Evolutionary conservation across 192 early-diverging fungal species (phyloP).

Genomic region (Coemansia sp.): DNA sequence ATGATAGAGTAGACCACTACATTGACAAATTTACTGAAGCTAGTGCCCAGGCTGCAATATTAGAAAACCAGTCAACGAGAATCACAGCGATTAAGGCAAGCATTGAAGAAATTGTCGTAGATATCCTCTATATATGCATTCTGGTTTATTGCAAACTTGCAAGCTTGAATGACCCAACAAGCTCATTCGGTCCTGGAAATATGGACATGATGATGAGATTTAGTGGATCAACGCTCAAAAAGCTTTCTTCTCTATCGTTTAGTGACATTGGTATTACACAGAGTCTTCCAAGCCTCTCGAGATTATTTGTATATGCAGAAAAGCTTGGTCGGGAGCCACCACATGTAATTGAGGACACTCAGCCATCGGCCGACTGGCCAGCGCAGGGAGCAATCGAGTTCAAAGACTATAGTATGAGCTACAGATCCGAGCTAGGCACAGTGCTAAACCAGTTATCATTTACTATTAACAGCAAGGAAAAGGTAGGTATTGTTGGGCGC

Average conservation of each 20-base stretch:
- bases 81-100: background rate
- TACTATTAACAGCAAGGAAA: conserved; percentile 54
- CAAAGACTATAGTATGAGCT: conserved; percentile 46
- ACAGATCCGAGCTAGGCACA: conserved; percentile 29
- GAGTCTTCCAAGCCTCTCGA: background rate
- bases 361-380: conserved; percentile 55
- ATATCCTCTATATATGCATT: conserved; percentile 6
- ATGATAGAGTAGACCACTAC: background rate
- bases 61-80: background rate
- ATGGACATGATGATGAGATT: conserved; percentile 11
- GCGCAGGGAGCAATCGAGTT: conserved; percentile 46
- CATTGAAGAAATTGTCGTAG: background rate
- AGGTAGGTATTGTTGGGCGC: conserved; percentile 58
- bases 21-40: background rate
- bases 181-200: conserved; percentile 5
- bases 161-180: background rate
- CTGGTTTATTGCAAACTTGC: conserved; percentile 5
- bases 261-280: background rate
- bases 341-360: conserved; percentile 53
- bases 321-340: conserved; percentile 62
- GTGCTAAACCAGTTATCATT: conserved; percentile 49
- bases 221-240: background rate
- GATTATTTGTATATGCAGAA: conserved; percentile 21
- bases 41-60: background rate
- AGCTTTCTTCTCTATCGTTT: conserved; percentile 5